Base-by-base conservation (phyloP, 257 asterid genomes). In the Buddleja alternifolia region DNA sequence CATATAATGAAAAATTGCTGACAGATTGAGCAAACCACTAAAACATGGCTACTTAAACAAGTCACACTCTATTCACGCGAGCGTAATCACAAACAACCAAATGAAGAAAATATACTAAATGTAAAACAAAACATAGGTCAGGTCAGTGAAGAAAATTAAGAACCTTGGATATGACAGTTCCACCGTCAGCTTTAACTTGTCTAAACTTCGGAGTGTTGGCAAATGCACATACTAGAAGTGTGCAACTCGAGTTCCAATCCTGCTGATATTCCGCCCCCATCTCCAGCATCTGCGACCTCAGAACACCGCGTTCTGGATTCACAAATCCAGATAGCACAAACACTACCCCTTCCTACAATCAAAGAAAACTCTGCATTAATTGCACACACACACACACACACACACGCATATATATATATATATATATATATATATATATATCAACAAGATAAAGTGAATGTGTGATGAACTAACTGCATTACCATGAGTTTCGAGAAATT, bases 181-280 rank as follows among this genome's bases (percentile, higher is more conserved):
- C 99, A 58, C 87, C 86, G 41, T 83, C 95, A 16, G 93, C 85
- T 75, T 84, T 81, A 67, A 94, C 99, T 85, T 91, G 97, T 70
- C 86, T 86, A 75, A 81, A 91, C 82, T 94, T 94, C 4, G 99
- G 99, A 10, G 99, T 94, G 67, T 84, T 94, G 60, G 85, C 56
- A 78, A 87, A 91, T 44, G 97, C 97, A 68, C 97, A 91, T 44
- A 90, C 82, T 63, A 94, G 74, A 63, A 94, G 93, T 6, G 97
- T 90, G 81, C 93, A 88, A 37, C 81, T 70, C 2, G 95, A 74
- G 78, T 79, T 81, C 99, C 99, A 91, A 80, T 94, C 99, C 29
- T 89, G 87, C 73, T 87, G 95, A 80, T 81, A 94, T 48, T 86
- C 93, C 7, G 97, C 95, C 63, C 99, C 99, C 99, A 94, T 89